Evolutionary conservation across 2,329 filamentous ascomycete species (phyloP).

Genomic region (Amylocarpus encephaloides): DNA sequence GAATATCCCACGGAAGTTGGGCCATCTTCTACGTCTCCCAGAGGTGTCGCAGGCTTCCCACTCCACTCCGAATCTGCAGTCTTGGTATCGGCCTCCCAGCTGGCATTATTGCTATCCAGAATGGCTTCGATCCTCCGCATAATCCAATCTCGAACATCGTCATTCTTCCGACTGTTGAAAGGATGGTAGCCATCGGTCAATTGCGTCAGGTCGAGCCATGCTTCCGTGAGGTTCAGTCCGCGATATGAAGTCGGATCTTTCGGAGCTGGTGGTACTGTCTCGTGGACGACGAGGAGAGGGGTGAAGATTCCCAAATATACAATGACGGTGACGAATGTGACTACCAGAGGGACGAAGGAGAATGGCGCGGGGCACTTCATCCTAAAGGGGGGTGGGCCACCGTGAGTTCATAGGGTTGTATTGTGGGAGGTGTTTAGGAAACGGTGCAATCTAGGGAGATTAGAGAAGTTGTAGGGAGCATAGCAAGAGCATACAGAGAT

Average conservation of each 20-base stretch:
- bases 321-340: conserved; percentile 70
- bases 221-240: conserved; percentile 75
- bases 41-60: too few species aligned
- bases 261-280: conserved; percentile 65
- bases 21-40: background rate
- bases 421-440: too few species aligned
- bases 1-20: background rate
- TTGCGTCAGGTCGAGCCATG: conserved; percentile 75
- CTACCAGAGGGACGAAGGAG: conserved; percentile 73
- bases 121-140: conserved; percentile 66
- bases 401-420: background rate
- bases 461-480: too few species aligned
- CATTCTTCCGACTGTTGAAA: conserved; percentile 81
- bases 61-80: background rate
- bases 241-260: conserved; percentile 43
- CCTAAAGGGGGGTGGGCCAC: conserved; percentile 1
- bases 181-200: conserved; percentile 76
- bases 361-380: conserved; percentile 47
- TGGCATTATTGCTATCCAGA: conserved; percentile 52
- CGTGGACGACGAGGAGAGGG: conserved; percentile 66
- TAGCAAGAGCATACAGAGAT: too few species aligned
- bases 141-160: conserved; percentile 71
- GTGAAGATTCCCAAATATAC: conserved; percentile 75
- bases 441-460: too few species aligned
- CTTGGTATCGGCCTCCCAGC: conserved; percentile 38